Percentiles rank a stretch among this genome's conserved stretches.
Conservation (phyloP, 306 rosid species). For the Quercus wislizeni region DNA sequence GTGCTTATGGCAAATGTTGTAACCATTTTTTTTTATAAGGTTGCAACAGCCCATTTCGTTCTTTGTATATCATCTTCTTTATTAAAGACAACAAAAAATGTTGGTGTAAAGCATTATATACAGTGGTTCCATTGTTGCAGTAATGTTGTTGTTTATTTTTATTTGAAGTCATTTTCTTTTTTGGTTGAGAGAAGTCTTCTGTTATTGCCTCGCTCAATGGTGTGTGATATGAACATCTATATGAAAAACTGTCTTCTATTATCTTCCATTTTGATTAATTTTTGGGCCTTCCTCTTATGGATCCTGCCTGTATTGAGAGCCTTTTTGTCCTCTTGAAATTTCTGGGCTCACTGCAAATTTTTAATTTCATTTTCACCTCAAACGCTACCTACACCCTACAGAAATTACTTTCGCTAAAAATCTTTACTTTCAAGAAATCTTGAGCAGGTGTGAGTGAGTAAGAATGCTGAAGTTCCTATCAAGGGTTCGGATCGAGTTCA, state of each 20-base stretch:
- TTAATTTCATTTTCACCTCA: no score
- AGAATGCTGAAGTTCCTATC: conserved; percentile 81
- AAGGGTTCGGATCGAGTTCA: conserved; percentile 79
- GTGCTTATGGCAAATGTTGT: not conserved
- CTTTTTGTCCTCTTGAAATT: no score
- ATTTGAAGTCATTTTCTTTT: not conserved
- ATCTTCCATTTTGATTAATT: no score
- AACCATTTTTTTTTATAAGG: not conserved
- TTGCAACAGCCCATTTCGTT: not conserved
- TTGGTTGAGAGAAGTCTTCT: not conserved
- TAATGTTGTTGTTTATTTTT: not conserved
- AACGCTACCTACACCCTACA: no score
- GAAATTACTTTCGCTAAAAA: no score
- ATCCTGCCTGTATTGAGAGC: no score
- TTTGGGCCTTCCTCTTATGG: no score
- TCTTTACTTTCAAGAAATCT: no score
- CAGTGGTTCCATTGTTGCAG: not conserved
- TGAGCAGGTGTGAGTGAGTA: no score
- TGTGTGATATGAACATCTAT: not conserved
- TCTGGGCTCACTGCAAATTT: no score
- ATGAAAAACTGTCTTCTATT: not conserved
- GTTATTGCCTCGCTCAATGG: not conserved
- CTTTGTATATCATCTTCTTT: not conserved
- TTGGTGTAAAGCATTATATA: not conserved
- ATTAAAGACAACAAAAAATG: not conserved